Percentiles rank a stretch among this genome's conserved stretches.
Evolutionary conservation across 2,329 filamentous ascomycete species (phyloP).

Genomic region (Neocucurbitaria cava): DNA sequence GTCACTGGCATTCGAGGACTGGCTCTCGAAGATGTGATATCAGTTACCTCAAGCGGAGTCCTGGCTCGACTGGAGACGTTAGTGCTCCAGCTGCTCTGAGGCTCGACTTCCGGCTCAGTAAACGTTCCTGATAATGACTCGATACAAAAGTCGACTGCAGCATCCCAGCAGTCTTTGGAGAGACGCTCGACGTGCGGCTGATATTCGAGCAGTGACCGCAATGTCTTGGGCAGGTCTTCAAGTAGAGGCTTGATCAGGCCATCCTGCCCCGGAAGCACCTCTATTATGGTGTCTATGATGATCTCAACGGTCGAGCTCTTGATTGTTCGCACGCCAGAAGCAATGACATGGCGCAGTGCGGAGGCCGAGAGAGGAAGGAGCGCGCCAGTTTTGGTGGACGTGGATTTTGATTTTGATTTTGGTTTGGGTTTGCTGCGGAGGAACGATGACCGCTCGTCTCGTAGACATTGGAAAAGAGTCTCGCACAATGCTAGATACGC

Average conservation of each 20-base stretch:
- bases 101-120: constrained; percentile 30
- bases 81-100: constrained; percentile 38
- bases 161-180: constrained; percentile 70
- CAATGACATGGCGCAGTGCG: constrained; percentile 74
- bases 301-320: constrained; percentile 79
- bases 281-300: constrained; percentile 80
- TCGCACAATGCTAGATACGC: constrained; percentile 85
- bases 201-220: constrained; percentile 73
- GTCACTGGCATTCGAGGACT: constrained; percentile 30
- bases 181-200: constrained; percentile 83
- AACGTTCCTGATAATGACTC: constrained; percentile 59
- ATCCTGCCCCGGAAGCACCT: constrained; percentile 70
- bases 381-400: constrained; percentile 39
- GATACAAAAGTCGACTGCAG: constrained; percentile 74
- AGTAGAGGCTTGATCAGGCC: constrained; percentile 74
- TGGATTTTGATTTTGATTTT: too few relatives aligned
- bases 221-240: constrained; percentile 78
- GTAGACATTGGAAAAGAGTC: constrained; percentile 73
- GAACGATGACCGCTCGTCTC: constrained; percentile 71
- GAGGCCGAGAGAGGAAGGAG: constrained; percentile 74
- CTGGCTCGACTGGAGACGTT: constrained; percentile 36
- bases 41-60: constrained; percentile 41
- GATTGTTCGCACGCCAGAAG: constrained; percentile 71
- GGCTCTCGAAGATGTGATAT: constrained; percentile 29
- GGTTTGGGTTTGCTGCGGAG: constrained; percentile 58